These are phyloP conservation scores for Phytopythium oedochilum DNA, from an alignment of 352 stramenopile species.

Conservation along the genomic window DNA sequence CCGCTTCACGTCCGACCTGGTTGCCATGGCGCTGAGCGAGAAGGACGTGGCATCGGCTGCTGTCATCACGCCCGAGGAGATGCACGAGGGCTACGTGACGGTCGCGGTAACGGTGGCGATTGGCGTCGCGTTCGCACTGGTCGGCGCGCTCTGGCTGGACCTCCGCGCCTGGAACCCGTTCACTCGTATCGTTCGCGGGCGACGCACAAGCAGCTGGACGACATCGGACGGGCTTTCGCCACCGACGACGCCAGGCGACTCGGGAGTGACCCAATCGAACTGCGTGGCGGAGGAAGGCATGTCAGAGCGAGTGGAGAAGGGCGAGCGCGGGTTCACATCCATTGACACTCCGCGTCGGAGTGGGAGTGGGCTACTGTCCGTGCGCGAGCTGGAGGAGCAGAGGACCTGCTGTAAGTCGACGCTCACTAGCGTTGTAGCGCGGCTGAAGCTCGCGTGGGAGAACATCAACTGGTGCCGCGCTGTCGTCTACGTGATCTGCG, in stretches of 20 bases:
- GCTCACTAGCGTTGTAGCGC: neutral
- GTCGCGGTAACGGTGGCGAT: neutral
- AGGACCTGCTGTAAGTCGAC: neutral
- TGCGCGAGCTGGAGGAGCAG: neutral
- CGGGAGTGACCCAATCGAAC: neutral
- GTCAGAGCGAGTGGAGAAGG: neutral
- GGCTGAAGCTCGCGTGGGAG: neutral
- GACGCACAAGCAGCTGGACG: neutral
- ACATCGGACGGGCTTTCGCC: neutral
- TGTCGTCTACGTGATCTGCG: neutral
- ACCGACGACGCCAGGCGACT: neutral
- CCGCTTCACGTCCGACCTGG: conserved; percentile 23
- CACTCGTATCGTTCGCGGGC: neutral
- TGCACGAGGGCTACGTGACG: conserved; percentile 15
- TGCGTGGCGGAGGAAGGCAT: neutral
- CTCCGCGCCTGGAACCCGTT: conserved; percentile 1
- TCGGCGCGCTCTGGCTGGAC: conserved; percentile 6
- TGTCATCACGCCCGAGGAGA: conserved; percentile 14
- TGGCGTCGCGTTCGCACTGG: conserved; percentile 11
- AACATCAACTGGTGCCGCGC: neutral
- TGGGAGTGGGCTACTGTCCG: neutral
- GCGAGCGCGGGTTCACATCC: neutral
- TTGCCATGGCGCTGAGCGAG: conserved; percentile 32
- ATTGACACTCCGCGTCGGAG: neutral
- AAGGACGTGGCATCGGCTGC: conserved; percentile 13